Base-by-base conservation (phyloP, 306 rosid genomes). In the Purshia tridentata region DNA sequence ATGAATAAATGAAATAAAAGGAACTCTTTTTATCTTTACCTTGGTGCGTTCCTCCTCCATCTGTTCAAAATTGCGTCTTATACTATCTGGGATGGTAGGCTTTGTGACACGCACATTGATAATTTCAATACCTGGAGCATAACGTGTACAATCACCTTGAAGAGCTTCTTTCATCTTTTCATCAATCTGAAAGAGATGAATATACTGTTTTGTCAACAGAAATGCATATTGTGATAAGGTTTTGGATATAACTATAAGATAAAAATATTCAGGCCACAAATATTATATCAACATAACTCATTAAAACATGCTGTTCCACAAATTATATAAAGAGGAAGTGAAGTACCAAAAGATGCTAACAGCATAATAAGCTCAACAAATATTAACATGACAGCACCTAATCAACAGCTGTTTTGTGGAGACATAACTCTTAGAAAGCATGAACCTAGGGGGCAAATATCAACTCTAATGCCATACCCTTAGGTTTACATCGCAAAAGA, bases 21-120 rank as follows among this genome's bases (percentile, higher is more conserved):
- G 6, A 23, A 48, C 55, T 12, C 45, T 51, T 72, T 10, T 29
- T 71, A 73, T 80, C 50, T 46, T 71, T 79, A 91, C 99, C 96
- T 91, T 94, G 58, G 97, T 94, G 23, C 96, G 97, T 76, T 91
- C 99, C 80, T 91, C 96, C 77, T 91, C 99, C 99, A 91, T 94
- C 78, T 88, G 91, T 76, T 89, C 90, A 16, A 89, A 94, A 79
- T 91, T 91, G 61, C 83, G 78, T 77, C 89, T 85, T 72, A 91
- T 87, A 58, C 87, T 88, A 1, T 84, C 83, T 5, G 99, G 99
- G 85, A 94, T 94, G 8, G 83, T 84, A 14, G 96, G 97, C 79
- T 94, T 94, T 59, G 97, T 94, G 66, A 91, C 91, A 46, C 95
- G 95, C 42, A 94, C 99, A 35, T 87, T 86, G 59, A 94, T 77